These are phyloP conservation scores for Oehlia diaphana DNA, from an alignment of 192 early-diverging fungal species.

Conservation along the genomic window DNA sequence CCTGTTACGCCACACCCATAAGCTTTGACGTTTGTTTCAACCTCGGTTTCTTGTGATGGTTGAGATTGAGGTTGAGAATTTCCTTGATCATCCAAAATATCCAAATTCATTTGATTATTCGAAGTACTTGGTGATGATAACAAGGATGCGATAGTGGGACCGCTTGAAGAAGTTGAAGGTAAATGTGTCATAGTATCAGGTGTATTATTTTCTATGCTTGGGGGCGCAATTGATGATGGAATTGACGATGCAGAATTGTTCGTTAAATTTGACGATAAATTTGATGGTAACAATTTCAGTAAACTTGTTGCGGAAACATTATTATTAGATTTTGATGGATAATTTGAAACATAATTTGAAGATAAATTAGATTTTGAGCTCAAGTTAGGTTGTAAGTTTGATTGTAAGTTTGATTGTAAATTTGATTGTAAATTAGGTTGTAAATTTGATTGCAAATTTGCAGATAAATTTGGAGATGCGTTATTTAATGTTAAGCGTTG, in stretches of 20 bases:
- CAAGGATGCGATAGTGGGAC: slow-evolving; percentile 11
- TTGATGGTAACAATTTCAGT: background rate
- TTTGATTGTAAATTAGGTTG: background rate
- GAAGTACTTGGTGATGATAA: slow-evolving; percentile 5
- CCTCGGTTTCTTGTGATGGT: background rate
- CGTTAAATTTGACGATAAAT: background rate
- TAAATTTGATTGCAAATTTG: background rate
- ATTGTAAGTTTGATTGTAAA: background rate
- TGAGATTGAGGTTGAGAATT: background rate
- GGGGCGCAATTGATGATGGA: background rate
- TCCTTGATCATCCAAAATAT: background rate
- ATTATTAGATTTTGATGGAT: background rate
- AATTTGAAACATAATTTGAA: background rate
- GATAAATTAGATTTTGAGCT: background rate
- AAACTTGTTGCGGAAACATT: background rate
- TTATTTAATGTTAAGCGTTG: background rate
- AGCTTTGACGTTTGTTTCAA: slow-evolving; percentile 12
- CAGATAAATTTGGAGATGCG: background rate
- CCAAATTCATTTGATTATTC: background rate
- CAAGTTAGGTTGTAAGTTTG: background rate
- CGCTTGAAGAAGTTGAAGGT: slow-evolving; percentile 1
- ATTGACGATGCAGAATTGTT: background rate
- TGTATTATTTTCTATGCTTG: background rate
- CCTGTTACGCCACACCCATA: slow-evolving; percentile 43
- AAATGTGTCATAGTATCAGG: background rate